Conservation (phyloP, 345 rosid genomes). For the Eucalyptus fibrosa region DNA sequence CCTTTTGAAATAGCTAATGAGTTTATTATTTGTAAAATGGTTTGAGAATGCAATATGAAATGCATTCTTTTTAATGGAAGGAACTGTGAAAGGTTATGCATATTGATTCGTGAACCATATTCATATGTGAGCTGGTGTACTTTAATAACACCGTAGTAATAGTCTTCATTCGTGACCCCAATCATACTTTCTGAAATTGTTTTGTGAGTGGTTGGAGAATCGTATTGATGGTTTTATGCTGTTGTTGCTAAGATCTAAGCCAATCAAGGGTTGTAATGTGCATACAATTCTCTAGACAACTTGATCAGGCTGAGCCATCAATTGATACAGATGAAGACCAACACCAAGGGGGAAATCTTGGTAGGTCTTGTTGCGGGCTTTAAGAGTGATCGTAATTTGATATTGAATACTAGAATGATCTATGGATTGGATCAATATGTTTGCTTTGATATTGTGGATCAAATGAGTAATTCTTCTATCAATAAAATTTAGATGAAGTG, state of each 20-base stretch:
- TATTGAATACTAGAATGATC: background rate
- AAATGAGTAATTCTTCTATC: background rate
- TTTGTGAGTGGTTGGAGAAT: background rate
- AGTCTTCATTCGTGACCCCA: background rate
- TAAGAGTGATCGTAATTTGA: background rate
- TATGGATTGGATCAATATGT: background rate
- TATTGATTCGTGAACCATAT: background rate
- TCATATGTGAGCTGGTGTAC: background rate
- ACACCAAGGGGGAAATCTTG: background rate
- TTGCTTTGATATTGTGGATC: background rate
- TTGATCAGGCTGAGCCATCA: background rate
- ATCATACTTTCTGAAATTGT: background rate
- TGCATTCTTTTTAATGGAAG: background rate
- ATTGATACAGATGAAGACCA: background rate
- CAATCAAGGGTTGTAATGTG: background rate
- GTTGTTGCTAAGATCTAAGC: background rate
- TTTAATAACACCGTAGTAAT: background rate
- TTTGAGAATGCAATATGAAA: background rate
- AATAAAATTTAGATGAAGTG: background rate
- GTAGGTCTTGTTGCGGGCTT: background rate
- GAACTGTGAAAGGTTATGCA: background rate
- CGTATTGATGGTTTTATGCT: background rate
- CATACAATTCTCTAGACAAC: background rate
- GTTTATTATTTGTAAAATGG: background rate
- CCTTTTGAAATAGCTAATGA: background rate